Conservation (phyloP, 2,329 filamentous ascomycete species). For the Trichoderma sp. region DNA sequence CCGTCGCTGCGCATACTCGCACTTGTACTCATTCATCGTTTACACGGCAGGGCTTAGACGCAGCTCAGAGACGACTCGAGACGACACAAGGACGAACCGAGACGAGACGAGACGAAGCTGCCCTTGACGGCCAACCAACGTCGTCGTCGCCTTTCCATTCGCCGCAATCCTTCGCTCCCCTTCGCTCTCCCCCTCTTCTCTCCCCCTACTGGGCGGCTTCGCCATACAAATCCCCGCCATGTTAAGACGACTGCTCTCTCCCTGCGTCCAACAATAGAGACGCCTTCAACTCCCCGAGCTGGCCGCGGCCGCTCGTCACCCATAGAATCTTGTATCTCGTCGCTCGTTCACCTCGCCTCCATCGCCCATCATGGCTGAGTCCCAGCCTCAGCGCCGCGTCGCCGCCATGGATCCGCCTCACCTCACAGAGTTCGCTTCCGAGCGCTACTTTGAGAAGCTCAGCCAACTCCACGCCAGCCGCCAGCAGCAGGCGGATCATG, state of each 20-base stretch:
- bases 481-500: slow-evolving; percentile 38
- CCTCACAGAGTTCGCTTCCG: slow-evolving; percentile 64
- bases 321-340: slow-evolving; percentile 13
- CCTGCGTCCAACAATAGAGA: slow-evolving; percentile 35
- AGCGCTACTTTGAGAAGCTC: slow-evolving; percentile 63
- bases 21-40: not conserved
- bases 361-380: slow-evolving; percentile 34
- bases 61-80: not conserved
- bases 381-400: slow-evolving; percentile 27
- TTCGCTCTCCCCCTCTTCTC: not conserved
- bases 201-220: slow-evolving; percentile 9
- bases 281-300: slow-evolving; percentile 30
- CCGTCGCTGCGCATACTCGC: not conserved
- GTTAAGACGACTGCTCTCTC: slow-evolving; percentile 29
- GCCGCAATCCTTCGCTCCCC: not conserved
- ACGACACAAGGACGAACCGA: not conserved
- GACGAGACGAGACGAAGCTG: slow-evolving; percentile 10
- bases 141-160: not conserved
- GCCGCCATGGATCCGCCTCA: slow-evolving; percentile 59
- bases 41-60: not conserved
- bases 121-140: not conserved
- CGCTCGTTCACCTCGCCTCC: slow-evolving; percentile 26
- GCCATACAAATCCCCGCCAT: slow-evolving; percentile 28
- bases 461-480: slow-evolving; percentile 50
- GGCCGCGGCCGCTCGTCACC: slow-evolving; percentile 29